Base-by-base conservation (phyloP, 768 basidiomycete genomes). In the Leccinum barrowsii region DNA sequence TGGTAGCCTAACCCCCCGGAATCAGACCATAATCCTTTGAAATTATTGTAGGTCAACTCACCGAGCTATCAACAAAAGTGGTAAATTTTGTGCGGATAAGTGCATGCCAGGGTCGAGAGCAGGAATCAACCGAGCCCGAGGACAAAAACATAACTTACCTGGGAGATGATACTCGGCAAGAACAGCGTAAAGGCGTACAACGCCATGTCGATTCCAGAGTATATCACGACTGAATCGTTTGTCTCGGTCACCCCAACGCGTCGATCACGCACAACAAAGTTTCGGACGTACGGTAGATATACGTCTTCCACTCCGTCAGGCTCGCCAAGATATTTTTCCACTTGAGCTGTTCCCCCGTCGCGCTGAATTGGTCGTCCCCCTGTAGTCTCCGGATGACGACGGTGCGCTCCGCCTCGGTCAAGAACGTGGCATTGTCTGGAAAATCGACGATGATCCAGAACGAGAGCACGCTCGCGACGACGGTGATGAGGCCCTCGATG, bases 371-470 rank as follows among this genome's bases (percentile, higher is more conserved):
- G 60, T 84, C 78, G 66, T 89, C 86, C 12, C 72, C 66, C 67
- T 90, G 86, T 34, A 92, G 75, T 19, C 87, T 77, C 22, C 84
- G 79, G 54, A 90, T 77, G 53, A 89, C 79, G 19, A 86, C 76
- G 7, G 83, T 84, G 30, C 87, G 77, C 72, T 92, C 90, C 3
- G 75, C 80, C 63, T 88, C 86, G n/a, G 79, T 80, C 6, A 92
- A 76, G 75, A 91, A 92, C 62, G 80, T 87, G 26, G 89, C 90
- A 1, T 84, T 88, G 64, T 92, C 88, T 4, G 90, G 90, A 73
- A 92, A 92, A 68, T 92, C 90, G 65, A 90, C 85, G 58, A 92
- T 83, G 66, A 92, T 83, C 80, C 82, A 92, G 75, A 85, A 91
- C 2, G 88, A 90, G 10, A 77, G 69, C 22, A 70, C 68, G 8